These are phyloP conservation scores for Apiospora arundinis DNA, from an alignment of 2,329 filamentous ascomycete genomes.

Conservation along the genomic window DNA sequence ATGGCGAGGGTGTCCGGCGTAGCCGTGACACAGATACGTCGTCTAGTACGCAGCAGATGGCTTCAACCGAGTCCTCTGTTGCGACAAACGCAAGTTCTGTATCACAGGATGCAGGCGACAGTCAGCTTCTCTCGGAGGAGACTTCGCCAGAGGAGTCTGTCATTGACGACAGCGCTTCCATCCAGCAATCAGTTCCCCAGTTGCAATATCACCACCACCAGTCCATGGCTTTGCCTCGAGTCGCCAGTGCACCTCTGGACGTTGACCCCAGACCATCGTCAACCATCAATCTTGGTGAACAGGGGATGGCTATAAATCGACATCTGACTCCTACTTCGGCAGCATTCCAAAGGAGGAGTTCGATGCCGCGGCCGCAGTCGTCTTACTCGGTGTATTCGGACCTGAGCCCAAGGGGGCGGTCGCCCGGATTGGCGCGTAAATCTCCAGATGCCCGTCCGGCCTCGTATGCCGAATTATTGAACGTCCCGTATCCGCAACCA, in stretches of 20 bases:
- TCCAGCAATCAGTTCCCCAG: constrained; percentile 56
- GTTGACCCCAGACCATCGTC: constrained; percentile 52
- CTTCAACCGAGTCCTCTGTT: constrained; percentile 58
- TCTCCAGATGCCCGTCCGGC: constrained; percentile 61
- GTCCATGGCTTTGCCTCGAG: constrained; percentile 44
- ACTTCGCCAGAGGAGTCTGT: constrained; percentile 59
- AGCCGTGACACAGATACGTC: constrained; percentile 62
- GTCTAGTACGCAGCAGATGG: constrained; percentile 55
- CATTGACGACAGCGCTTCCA: constrained; percentile 50
- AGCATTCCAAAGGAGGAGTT: constrained; percentile 58
- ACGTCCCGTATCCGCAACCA: constrained; percentile 81
- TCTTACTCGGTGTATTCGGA: constrained; percentile 80
- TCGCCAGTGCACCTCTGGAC: constrained; percentile 50
- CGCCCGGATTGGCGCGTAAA: constrained; percentile 59
- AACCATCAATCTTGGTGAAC: constrained; percentile 59
- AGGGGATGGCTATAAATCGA: constrained; percentile 59
- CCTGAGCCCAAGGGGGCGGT: constrained; percentile 66
- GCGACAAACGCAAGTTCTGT: constrained; percentile 63
- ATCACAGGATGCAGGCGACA: constrained; percentile 56
- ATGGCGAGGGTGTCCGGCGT: constrained; percentile 42
- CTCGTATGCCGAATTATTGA: constrained; percentile 66
- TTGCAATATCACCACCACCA: constrained; percentile 67
- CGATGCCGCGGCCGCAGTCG: constrained; percentile 74
- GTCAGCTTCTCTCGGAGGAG: constrained; percentile 45
- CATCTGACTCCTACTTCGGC: constrained; percentile 67